Evolutionary conservation across 1,284 basidiomycete genomes (phyloP), one percentile per base, ranked within the genome.

Genomic region (Malassezia vespertilionis): DNA sequence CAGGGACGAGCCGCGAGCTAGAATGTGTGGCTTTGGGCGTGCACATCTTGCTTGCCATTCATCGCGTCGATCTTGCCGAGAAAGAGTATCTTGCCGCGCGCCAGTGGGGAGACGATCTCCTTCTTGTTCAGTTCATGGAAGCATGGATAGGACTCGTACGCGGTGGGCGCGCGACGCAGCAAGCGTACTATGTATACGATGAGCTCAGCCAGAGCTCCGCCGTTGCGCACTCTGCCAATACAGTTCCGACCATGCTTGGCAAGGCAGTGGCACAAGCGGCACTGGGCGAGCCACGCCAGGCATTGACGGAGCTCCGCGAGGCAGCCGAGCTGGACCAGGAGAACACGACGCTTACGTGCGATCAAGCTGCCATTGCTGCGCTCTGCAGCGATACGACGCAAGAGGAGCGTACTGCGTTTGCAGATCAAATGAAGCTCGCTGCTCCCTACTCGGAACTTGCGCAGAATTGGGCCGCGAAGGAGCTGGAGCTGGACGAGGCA

Each of bases 161-260:
- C 21, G 67, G 67, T 14, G 67, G 67, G 0, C 45, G 65, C 0
- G 26, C 56, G n/a, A 59, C 65, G 2, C 67, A 70, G 28, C 67
- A 70, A 38, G 65, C 67, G 1, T 70, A 61, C 49, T 70, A 70
- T 39, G 65, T 70, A 3, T 70, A 63, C 46, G 67, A 70, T 35
- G 67, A 70, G 49, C 40, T 70, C 17, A 62, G 63, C n/a, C 63
- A 65, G 40, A 63, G 59, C 39, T 62, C 63, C 0, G 24, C 27
- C 7, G 44, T 54, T 1, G 54, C 55, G 0, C 53, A 56, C 1
- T 57, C 57, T 8, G 17, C 38, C 24, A 57, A 58, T 22, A 46
- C 53, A 10, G 60, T 63, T 2, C 44, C 57, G 1, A 44, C 52
- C 8, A 33, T 69, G 21, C 47, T 58, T 14, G 66, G 65, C 20